Percentiles rank a stretch among this genome's conserved stretches.
Conservation (phyloP, 352 stramenopile species). For the Pythium dissotocum region DNA sequence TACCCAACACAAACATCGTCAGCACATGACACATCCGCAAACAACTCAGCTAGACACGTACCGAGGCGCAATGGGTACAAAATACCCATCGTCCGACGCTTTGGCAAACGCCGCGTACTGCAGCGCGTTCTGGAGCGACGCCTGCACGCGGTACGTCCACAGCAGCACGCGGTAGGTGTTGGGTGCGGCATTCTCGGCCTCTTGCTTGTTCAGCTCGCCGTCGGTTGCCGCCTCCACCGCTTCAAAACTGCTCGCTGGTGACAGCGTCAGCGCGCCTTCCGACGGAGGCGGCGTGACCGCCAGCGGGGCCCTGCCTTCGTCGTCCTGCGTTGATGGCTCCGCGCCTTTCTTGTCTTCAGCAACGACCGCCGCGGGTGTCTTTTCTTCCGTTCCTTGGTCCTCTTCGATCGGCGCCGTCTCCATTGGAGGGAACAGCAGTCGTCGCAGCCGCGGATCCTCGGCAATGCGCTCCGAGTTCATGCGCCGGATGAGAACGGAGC, state of each 20-base stretch:
- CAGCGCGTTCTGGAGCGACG: constrained; percentile 69
- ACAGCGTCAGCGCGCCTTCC: constrained; percentile 20
- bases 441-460: constrained; percentile 76
- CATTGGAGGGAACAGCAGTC: constrained; percentile 44
- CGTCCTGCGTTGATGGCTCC: no score
- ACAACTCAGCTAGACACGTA: constrained; percentile 18
- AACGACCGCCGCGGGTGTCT: constrained; percentile 20
- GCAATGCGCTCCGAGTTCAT: constrained; percentile 89
- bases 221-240: constrained; percentile 63
- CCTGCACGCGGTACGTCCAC: constrained; percentile 80
- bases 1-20: constrained; percentile 25
- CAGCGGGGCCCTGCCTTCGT: neutral
- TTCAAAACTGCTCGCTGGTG: constrained; percentile 61
- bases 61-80: constrained; percentile 78
- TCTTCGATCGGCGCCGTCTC: neutral
- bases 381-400: constrained; percentile 35
- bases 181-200: constrained; percentile 71
- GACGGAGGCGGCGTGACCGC: neutral
- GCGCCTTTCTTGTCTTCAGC: neutral
- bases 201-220: constrained; percentile 59
- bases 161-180: constrained; percentile 73
- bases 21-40: neutral
- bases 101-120: constrained; percentile 81
- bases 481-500: constrained; percentile 79
- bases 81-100: constrained; percentile 78